Evolutionary conservation across 2,329 filamentous ascomycete species (phyloP), one percentile per base, ranked within the genome.

Genomic region (Tympanopsis confertula): DNA sequence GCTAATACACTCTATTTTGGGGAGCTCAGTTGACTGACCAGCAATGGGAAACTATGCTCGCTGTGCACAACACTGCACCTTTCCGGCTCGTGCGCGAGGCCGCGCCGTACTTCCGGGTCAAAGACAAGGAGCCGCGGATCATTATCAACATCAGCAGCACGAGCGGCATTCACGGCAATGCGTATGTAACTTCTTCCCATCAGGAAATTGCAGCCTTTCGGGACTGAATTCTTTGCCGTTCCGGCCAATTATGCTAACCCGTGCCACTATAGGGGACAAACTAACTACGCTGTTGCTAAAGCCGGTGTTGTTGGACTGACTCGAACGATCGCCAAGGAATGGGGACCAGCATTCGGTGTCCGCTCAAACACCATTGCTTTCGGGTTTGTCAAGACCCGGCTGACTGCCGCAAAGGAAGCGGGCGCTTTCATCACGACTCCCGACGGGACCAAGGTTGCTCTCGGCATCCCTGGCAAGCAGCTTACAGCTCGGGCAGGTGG

Each of bases 261-360:
- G n/a, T n/a, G n/a, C n/a, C n/a, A n/a, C n/a, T n/a, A 15, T 15
- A 33, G 30, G 17, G 86, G 86, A n/a, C 86, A 94, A 66, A 76
- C 82, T 49, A 94, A 94, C 68, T 94, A 94, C 59, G 73, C 82
- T 24, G 65, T 88, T 35, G 87, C 84, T 38, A 94, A 94, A 65
- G 83, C 86, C 3, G 87, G 85, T 35, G 75, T 94, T 13, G 74
- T 74, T 10, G 87, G 87, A 4, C 69, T 94, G 41, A 88, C 82
- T 41, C 93, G 91, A 65, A 87, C 86, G 2, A 86, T 94, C 52
- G 86, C 86, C 3, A 93, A 94, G 63, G 80, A 94, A 65, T 94
- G 86, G 87, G 86, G 86, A 1, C 86, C 84, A 0, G 59, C 68
- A 26, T 94, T 88, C 49, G 86, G 86, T 37, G 86, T 94, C 4